A percentile compares a stretch with the other conserved stretches of the same genome.
These are phyloP conservation scores for Ceratobasidium sp. DNA, from an alignment of 1,284 basidiomycete species.

Conservation along the genomic window DNA sequence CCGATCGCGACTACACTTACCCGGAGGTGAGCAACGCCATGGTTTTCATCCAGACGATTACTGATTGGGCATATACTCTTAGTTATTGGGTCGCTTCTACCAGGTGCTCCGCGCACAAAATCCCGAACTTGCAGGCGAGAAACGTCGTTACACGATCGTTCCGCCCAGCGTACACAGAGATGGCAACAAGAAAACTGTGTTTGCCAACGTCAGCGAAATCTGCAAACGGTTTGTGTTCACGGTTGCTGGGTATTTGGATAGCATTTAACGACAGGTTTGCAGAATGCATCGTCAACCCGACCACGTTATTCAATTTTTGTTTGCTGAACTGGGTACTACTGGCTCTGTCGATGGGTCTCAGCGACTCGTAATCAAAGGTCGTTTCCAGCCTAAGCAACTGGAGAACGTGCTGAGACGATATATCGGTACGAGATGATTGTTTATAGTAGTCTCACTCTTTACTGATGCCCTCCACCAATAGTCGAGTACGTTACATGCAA, in stretches of 20 bases:
- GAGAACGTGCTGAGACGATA: constrained; percentile 98
- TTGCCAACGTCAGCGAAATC: constrained; percentile 97
- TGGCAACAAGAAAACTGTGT: constrained; percentile 96
- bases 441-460: neutral
- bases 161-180: constrained; percentile 96
- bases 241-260: neutral
- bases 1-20: constrained; percentile 95
- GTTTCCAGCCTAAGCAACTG: constrained; percentile 99
- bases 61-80: constrained; percentile 37
- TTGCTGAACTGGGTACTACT: constrained; percentile 98
- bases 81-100: constrained; percentile 96
- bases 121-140: constrained; percentile 89
- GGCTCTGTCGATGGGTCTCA: constrained; percentile 95
- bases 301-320: constrained; percentile 98
- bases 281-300: constrained; percentile 98
- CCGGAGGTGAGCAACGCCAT: constrained; percentile 73
- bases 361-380: constrained; percentile 95
- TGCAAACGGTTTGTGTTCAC: constrained; percentile 75
- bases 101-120: constrained; percentile 92
- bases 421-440: constrained; percentile 77
- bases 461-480: constrained; percentile 55
- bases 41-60: neutral
- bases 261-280: neutral
- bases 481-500: constrained; percentile 99
- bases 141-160: constrained; percentile 96